These are phyloP conservation scores for Tetrahymena borealis DNA, from an alignment of 73 alveolate species.

Conservation along the genomic window DNA sequence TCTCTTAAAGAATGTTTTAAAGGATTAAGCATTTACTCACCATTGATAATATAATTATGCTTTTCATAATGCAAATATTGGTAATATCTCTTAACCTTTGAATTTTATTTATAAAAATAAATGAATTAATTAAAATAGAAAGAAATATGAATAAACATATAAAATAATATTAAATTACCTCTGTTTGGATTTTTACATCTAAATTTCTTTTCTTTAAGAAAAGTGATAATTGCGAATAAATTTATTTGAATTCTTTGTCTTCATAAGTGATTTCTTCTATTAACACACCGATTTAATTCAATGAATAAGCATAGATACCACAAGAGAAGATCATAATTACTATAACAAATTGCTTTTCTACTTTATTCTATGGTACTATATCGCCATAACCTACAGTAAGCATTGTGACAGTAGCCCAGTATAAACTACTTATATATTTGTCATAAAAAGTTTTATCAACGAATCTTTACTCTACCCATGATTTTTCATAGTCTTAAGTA, in stretches of 20 bases:
- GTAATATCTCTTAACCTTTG: not conserved
- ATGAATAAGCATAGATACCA: not conserved
- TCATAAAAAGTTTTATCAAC: not conserved
- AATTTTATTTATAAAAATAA: not conserved
- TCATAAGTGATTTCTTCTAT: not conserved
- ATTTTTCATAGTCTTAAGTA: not conserved
- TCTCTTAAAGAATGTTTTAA: not conserved
- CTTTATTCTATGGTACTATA: not conserved
- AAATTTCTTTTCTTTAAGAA: not conserved
- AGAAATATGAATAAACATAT: not conserved
- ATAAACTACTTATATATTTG: not conserved
- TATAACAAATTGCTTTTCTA: not conserved
- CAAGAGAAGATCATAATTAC: not conserved
- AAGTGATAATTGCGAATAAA: not conserved
- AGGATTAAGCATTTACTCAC: not conserved
- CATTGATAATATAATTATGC: not conserved
- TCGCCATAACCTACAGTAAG: not conserved
- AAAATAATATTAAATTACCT: not conserved
- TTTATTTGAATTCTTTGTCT: not conserved
- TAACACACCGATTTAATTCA: not conserved
- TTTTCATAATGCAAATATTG: not conserved
- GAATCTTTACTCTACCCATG: not conserved
- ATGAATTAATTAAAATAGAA: not conserved
- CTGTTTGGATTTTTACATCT: not conserved
- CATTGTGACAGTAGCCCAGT: not conserved